A percentile compares a stretch with the other conserved stretches of the same genome.
Evolutionary conservation across 306 rosid genomes (phyloP).

Genomic region (Hippophae gyantsensis): DNA sequence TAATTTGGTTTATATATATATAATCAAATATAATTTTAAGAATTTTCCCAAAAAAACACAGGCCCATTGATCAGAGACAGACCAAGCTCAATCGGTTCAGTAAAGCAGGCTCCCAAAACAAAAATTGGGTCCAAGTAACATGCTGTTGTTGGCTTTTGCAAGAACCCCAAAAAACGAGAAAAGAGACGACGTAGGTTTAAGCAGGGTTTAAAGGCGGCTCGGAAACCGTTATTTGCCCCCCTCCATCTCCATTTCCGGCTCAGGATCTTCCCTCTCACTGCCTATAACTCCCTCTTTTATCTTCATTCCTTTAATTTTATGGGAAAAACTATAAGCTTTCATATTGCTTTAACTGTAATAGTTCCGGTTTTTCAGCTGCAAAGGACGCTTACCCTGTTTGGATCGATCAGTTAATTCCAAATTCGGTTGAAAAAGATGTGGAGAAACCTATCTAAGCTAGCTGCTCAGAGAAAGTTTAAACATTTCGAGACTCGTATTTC

Average conservation of each 20-base stretch:
- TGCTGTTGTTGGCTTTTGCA: no score
- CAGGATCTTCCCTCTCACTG: neutral
- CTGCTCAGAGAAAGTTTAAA: constrained; percentile 30
- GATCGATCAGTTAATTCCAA: neutral
- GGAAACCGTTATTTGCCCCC: neutral
- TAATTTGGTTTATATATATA: no score
- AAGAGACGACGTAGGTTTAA: constrained; percentile 37
- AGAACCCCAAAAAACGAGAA: neutral
- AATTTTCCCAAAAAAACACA: no score
- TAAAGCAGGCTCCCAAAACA: no score
- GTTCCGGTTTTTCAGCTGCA: constrained; percentile 8
- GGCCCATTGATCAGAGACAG: no score
- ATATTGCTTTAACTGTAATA: constrained; percentile 1
- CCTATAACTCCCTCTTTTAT: neutral
- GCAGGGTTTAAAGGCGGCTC: constrained; percentile 70
- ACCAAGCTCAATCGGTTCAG: no score
- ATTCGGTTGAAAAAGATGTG: constrained; percentile 36
- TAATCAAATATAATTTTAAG: no score
- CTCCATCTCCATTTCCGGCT: neutral
- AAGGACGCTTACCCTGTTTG: neutral
- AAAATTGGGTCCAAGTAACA: no score
- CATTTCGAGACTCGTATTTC: constrained; percentile 12
- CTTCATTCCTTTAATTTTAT: neutral
- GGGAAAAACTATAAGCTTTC: neutral
- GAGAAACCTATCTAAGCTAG: constrained; percentile 45